These are phyloP conservation scores for Fusarium sp. DNA, from an alignment of 2,329 filamentous ascomycete species.

Conservation along the genomic window DNA sequence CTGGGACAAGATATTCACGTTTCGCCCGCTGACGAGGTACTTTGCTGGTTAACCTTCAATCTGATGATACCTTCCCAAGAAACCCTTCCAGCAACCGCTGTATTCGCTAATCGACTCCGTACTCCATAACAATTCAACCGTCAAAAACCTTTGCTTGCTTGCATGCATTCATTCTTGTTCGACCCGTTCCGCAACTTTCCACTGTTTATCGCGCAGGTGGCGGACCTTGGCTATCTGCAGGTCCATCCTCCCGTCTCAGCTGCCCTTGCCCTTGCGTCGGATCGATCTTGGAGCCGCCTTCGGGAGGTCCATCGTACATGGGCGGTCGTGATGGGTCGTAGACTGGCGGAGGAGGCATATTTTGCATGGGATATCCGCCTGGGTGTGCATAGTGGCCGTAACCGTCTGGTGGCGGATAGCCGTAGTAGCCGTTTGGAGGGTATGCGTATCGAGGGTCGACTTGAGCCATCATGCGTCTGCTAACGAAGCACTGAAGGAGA, in stretches of 20 bases:
- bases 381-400: conserved; percentile 29
- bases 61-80: conserved; percentile 23
- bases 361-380: conserved; percentile 44
- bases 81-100: conserved; percentile 6
- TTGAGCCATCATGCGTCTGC: conserved; percentile 55
- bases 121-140: conserved; percentile 5
- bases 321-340: conserved; percentile 68
- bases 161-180: background rate
- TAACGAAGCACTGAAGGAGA: conserved; percentile 60
- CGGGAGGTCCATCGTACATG: conserved; percentile 60
- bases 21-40: background rate
- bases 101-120: conserved; percentile 3
- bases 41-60: conserved; percentile 21
- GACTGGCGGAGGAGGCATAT: conserved; percentile 62
- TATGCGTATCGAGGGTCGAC: conserved; percentile 61
- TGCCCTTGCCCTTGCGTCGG: conserved; percentile 60
- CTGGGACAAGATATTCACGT: no score
- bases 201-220: conserved; percentile 46
- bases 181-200: conserved; percentile 1
- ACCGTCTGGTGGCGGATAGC: conserved; percentile 50
- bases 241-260: conserved; percentile 25
- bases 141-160: background rate
- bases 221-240: conserved; percentile 50
- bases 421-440: conserved; percentile 51
- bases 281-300: conserved; percentile 62